phyloP scores from a whole-genome alignment of 352 stramenopile species.

The Globisporangium heterothallicum region DNA sequence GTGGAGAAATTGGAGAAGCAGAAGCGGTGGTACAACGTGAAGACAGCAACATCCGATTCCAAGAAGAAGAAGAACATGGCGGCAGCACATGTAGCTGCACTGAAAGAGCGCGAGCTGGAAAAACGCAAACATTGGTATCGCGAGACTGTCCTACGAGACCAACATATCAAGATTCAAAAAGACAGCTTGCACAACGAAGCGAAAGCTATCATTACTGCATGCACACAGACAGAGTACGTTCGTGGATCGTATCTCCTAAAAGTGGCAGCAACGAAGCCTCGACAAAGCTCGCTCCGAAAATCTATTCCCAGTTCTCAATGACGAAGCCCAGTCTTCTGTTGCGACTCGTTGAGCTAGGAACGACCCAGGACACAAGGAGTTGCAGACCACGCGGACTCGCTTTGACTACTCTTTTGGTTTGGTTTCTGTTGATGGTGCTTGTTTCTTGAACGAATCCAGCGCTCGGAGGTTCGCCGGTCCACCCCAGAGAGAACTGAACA shows the following conservation, averaged over 20 bases:
- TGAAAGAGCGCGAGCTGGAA: slow-evolving; percentile 9
- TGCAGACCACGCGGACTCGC: no score
- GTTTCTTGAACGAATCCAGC: slow-evolving; percentile 50
- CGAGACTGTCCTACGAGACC: background rate
- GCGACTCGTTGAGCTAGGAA: no score
- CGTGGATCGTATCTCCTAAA: slow-evolving; percentile 44
- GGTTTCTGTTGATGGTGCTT: slow-evolving; percentile 6
- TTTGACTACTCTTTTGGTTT: background rate
- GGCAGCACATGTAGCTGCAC: slow-evolving; percentile 13
- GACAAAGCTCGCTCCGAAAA: background rate
- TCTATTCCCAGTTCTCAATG: background rate
- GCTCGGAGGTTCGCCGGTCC: slow-evolving; percentile 70
- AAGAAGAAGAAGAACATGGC: slow-evolving; percentile 5
- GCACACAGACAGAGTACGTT: slow-evolving; percentile 24
- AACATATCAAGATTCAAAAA: slow-evolving; percentile 14
- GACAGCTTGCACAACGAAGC: slow-evolving; percentile 20
- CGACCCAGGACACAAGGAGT: no score
- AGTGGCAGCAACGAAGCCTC: background rate
- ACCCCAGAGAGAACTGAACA: slow-evolving; percentile 71
- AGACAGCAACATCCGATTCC: background rate
- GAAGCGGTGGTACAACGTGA: slow-evolving; percentile 35
- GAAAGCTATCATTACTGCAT: slow-evolving; percentile 19
- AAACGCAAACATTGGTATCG: background rate
- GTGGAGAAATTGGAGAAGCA: slow-evolving; percentile 16
- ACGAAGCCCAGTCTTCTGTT: no score